phyloP scores from a whole-genome alignment of 2,329 filamentous ascomycete genomes.

The Metarhizium humberi region DNA sequence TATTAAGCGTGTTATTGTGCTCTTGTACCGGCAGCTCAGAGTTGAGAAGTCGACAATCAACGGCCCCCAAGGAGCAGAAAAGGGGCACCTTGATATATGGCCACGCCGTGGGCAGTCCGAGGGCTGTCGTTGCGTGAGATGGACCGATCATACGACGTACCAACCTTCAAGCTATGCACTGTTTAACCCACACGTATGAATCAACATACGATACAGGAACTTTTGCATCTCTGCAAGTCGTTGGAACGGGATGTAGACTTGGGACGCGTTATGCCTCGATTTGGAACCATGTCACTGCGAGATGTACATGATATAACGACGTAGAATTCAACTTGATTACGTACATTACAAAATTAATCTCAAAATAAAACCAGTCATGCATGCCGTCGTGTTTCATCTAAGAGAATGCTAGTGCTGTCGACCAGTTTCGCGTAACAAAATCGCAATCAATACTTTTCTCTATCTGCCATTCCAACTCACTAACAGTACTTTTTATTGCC shows the following conservation, averaged over 20 bases:
- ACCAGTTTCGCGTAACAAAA: neutral
- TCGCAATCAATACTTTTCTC: neutral
- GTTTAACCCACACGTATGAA: neutral
- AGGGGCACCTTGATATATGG: too few relatives aligned
- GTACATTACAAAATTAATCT: neutral
- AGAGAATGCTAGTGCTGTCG: neutral
- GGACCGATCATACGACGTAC: neutral
- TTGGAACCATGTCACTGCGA: neutral
- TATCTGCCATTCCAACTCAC: neutral
- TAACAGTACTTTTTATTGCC: neutral
- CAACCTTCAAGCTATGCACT: neutral
- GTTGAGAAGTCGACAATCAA: too few relatives aligned
- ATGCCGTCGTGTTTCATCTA: neutral
- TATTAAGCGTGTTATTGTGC: too few relatives aligned
- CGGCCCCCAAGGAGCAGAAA: too few relatives aligned
- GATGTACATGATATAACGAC: neutral
- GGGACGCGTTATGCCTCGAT: neutral
- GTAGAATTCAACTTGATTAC: neutral
- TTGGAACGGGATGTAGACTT: neutral
- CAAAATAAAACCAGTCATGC: neutral
- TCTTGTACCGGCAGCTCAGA: too few relatives aligned
- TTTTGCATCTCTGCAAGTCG: neutral
- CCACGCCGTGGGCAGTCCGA: too few relatives aligned
- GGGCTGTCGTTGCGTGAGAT: neutral
- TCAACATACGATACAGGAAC: neutral